phyloP scores from a whole-genome alignment of 2,329 filamentous ascomycete genomes.

The Ilyonectria robusta region DNA sequence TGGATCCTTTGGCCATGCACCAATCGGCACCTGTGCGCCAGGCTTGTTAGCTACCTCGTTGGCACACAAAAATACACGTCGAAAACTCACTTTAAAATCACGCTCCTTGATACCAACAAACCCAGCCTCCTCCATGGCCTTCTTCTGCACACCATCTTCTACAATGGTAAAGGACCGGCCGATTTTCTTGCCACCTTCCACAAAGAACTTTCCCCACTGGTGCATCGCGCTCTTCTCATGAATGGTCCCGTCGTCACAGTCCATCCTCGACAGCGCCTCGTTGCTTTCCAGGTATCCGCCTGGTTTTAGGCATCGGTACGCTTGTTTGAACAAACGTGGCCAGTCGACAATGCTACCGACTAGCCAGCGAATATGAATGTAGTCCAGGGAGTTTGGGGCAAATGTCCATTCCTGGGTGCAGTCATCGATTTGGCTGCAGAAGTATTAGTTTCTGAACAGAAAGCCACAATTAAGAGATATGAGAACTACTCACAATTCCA shows the following conservation, averaged over 20 bases:
- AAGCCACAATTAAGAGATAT: neutral
- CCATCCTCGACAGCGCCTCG: constrained; percentile 33
- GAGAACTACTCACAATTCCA: constrained; percentile 24
- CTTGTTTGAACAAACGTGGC: constrained; percentile 30
- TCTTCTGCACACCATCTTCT: constrained; percentile 30
- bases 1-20: constrained; percentile 29
- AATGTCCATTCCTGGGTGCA: constrained; percentile 42
- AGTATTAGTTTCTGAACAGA: neutral
- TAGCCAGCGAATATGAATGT: constrained; percentile 37
- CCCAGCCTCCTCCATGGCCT: constrained; percentile 28
- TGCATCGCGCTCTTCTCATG: constrained; percentile 33
- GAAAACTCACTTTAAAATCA: constrained; percentile 28
- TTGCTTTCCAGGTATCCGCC: constrained; percentile 35
- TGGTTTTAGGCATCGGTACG: constrained; percentile 27
- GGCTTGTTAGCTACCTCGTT: neutral
- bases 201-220: constrained; percentile 41
- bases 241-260: constrained; percentile 32
- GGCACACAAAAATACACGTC: fast-evolving
- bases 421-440: constrained; percentile 35
- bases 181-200: constrained; percentile 33
- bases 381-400: constrained; percentile 27
- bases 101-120: constrained; percentile 31
- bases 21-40: constrained; percentile 31
- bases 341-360: constrained; percentile 36
- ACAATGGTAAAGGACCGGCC: constrained; percentile 34